These are phyloP conservation scores for Zygosaccharomyces kombuchaensis DNA, from an alignment of 805 yeast species.

Conservation along the genomic window DNA sequence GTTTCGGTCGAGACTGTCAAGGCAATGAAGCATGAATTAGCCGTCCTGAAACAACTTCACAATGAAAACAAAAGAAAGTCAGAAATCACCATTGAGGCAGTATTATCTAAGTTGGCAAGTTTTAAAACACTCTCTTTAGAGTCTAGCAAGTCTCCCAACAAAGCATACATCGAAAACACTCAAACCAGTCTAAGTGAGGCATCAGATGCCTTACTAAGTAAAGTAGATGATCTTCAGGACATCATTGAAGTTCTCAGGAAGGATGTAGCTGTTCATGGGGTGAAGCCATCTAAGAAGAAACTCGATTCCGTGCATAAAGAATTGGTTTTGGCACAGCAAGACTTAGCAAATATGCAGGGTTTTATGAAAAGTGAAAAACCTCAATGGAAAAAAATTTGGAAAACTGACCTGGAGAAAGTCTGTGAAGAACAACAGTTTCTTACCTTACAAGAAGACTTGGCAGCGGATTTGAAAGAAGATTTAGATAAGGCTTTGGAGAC, in stretches of 20 bases:
- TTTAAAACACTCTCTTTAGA: constrained; percentile 48
- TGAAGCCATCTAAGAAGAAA: constrained; percentile 72
- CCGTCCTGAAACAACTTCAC: constrained; percentile 56
- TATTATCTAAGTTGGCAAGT: constrained; percentile 45
- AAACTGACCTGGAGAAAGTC: constrained; percentile 78
- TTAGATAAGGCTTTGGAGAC: constrained; percentile 77
- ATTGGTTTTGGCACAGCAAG: constrained; percentile 50
- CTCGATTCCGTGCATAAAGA: constrained; percentile 63
- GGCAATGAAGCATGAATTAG: constrained; percentile 54
- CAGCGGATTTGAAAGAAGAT: constrained; percentile 76
- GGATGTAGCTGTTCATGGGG: constrained; percentile 90
- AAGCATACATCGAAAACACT: constrained; percentile 70
- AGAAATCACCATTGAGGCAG: constrained; percentile 40
- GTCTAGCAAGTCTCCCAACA: constrained; percentile 31
- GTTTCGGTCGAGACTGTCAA: constrained; percentile 21
- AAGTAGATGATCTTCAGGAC: constrained; percentile 89
- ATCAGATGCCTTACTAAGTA: constrained; percentile 67
- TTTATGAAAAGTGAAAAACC: constrained; percentile 70
- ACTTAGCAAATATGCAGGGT: constrained; percentile 50
- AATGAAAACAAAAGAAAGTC: constrained; percentile 40
- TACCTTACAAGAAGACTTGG: constrained; percentile 82
- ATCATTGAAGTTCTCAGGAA: constrained; percentile 81
- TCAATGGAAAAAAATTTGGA: constrained; percentile 90
- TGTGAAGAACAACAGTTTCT: constrained; percentile 93
- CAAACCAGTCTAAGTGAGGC: constrained; percentile 69